These are phyloP conservation scores for Aspergillus sclerotioniger DNA, from an alignment of 495 filamentous ascomycete species.

Conservation along the genomic window DNA sequence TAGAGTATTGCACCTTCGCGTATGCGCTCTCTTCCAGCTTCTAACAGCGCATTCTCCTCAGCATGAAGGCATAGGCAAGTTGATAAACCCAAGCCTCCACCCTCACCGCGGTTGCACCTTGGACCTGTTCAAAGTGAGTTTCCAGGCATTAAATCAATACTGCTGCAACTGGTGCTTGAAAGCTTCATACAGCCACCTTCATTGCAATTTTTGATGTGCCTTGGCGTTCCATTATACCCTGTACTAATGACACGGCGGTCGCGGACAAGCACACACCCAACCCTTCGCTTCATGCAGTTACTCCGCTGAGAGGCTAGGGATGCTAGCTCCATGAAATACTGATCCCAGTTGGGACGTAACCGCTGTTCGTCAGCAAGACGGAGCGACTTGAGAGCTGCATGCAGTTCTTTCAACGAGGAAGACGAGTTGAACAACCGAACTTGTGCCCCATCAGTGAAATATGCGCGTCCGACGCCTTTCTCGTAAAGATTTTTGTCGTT, in stretches of 20 bases:
- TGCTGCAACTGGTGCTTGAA: neutral
- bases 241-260: constrained; percentile 87
- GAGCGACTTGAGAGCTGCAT: constrained; percentile 63
- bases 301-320: constrained; percentile 86
- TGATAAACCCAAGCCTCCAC: constrained; percentile 67
- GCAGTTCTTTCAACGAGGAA: constrained; percentile 64
- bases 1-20: constrained; percentile 77
- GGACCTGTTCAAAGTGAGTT: constrained; percentile 43
- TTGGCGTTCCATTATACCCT: constrained; percentile 96
- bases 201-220: constrained; percentile 82
- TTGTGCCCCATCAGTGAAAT: constrained; percentile 74
- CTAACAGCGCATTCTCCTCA: constrained; percentile 93
- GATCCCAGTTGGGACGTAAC: constrained; percentile 90
- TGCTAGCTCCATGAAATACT: constrained; percentile 95
- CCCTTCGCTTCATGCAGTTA: constrained; percentile 97
- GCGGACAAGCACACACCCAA: constrained; percentile 91
- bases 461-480: constrained; percentile 59
- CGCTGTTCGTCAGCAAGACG: constrained; percentile 76
- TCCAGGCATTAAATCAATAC: constrained; percentile 45
- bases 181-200: constrained; percentile 76
- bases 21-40: constrained; percentile 89
- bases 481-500: constrained; percentile 79
- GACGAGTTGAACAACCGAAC: constrained; percentile 84
- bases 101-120: constrained; percentile 74
- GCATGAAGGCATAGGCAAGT: constrained; percentile 95